These are phyloP conservation scores for Petunia secreta DNA, from an alignment of 257 asterid genomes.

Conservation along the genomic window DNA sequence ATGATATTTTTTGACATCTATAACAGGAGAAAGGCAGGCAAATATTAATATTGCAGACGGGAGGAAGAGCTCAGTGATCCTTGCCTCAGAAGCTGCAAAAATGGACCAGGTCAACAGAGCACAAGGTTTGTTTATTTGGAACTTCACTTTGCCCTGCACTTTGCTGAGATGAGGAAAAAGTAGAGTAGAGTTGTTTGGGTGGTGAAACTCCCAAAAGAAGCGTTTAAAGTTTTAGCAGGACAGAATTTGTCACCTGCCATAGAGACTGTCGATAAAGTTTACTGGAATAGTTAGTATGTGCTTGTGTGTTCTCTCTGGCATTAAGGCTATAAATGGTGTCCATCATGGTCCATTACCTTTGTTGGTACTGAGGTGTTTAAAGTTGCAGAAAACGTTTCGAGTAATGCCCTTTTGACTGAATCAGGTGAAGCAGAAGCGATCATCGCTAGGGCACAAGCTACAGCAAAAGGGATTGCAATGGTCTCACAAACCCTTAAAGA, in stretches of 20 bases:
- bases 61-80: constrained; percentile 67
- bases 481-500: constrained; percentile 69
- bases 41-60: constrained; percentile 83
- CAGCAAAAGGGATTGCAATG: constrained; percentile 74
- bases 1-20: neutral
- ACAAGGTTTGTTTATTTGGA: constrained; percentile 51
- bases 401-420: constrained; percentile 18
- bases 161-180: neutral
- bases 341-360: neutral
- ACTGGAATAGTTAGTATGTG: too few species aligned
- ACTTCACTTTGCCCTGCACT: constrained; percentile 5
- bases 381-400: neutral
- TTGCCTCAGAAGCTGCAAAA: constrained; percentile 89
- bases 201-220: neutral
- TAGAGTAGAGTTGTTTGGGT: neutral
- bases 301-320: neutral
- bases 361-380: neutral
- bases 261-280: too few species aligned
- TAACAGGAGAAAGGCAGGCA: constrained; percentile 90
- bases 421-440: constrained; percentile 98
- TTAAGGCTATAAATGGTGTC: neutral
- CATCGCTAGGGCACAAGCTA: constrained; percentile 79
- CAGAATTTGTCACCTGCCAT: neutral
- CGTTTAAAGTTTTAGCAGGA: neutral
- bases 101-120: constrained; percentile 89